phyloP scores from a whole-genome alignment of 208 protist species.

The Phytomonas sp. region DNA sequence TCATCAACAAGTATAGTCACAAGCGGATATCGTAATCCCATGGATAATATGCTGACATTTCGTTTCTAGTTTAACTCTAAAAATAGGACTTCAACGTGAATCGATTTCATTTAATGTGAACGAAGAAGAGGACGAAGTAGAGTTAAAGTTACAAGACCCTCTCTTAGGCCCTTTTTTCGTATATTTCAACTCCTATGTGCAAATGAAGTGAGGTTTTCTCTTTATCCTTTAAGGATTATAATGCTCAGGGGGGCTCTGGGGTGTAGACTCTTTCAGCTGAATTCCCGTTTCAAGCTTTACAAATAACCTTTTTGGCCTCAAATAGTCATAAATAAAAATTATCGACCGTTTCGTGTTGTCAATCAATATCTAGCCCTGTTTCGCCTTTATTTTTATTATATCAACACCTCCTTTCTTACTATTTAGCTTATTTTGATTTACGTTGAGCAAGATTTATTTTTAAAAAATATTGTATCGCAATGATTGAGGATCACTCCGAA shows the following conservation, averaged over 20 bases:
- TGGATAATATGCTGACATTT: background rate
- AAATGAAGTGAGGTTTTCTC: background rate
- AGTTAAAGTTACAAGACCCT: background rate
- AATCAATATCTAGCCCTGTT: background rate
- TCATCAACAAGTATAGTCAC: background rate
- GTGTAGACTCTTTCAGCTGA: background rate
- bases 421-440: background rate
- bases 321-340: background rate
- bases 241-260: background rate
- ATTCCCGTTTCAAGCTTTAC: background rate
- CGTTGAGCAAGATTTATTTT: background rate
- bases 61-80: background rate
- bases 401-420: constrained; percentile 4
- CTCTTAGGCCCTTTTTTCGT: background rate
- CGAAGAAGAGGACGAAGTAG: background rate
- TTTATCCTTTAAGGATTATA: background rate
- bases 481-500: constrained; percentile 80
- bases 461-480: constrained; percentile 13
- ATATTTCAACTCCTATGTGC: background rate
- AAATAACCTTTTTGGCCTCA: background rate
- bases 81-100: background rate
- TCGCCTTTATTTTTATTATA: constrained; percentile 3
- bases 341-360: background rate
- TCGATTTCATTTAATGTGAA: background rate
- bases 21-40: background rate